phyloP scores from a whole-genome alignment of 805 yeast species.

The Ogataea methylovora region DNA sequence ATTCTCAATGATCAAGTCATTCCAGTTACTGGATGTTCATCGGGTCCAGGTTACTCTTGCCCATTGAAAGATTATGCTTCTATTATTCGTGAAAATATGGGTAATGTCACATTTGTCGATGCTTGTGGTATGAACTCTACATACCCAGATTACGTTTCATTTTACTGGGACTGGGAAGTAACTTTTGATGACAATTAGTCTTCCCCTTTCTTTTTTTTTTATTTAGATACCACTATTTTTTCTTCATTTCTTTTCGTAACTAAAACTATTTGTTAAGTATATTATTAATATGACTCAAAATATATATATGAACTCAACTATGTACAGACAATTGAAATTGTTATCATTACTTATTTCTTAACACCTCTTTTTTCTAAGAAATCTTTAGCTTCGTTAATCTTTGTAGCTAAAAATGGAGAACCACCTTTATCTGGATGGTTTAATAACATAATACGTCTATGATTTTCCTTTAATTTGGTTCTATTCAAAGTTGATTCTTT shows the following conservation, averaged over 20 bases:
- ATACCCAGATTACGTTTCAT: slow-evolving; percentile 13
- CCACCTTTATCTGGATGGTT: slow-evolving; percentile 97
- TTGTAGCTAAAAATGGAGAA: slow-evolving; percentile 79
- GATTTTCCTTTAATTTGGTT: slow-evolving; percentile 67
- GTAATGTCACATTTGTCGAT: slow-evolving; percentile 4
- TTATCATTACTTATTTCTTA: slow-evolving; percentile 15
- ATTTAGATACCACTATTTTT: neutral
- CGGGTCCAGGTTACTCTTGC: slow-evolving; percentile 51
- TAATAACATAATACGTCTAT: slow-evolving; percentile 75
- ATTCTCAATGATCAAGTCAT: slow-evolving; percentile 48
- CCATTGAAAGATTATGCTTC: slow-evolving; percentile 25
- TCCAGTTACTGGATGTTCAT: slow-evolving; percentile 38
- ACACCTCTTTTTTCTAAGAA: slow-evolving; percentile 62
- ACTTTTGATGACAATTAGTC: neutral
- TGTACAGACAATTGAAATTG: too few species aligned
- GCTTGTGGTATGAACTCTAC: slow-evolving; percentile 11
- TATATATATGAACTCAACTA: too few species aligned
- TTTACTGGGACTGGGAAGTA: slow-evolving; percentile 20
- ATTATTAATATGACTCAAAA: too few species aligned
- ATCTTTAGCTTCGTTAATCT: slow-evolving; percentile 89
- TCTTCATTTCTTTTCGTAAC: too few species aligned
- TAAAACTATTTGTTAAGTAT: too few species aligned
- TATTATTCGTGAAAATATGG: slow-evolving; percentile 11
- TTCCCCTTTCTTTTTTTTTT: neutral
- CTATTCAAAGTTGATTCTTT: slow-evolving; percentile 57